Evolutionary conservation across 495 filamentous ascomycete genomes (phyloP).

Genomic region (Chaetomidium leptoderma): DNA sequence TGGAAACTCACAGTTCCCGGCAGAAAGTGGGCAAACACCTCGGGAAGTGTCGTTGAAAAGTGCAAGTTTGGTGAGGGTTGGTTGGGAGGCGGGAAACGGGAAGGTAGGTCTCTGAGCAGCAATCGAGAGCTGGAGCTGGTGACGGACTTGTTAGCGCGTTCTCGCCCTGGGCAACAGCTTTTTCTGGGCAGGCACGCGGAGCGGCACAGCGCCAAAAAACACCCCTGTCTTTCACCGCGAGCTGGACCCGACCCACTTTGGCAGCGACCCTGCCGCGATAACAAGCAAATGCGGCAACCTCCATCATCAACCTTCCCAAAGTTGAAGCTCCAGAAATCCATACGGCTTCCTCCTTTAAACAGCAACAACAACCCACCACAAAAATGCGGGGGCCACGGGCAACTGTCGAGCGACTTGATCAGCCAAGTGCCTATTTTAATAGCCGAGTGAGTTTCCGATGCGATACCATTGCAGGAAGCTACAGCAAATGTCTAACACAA

Average conservation of each 20-base stretch:
- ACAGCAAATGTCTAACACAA: conserved; percentile 4
- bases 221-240: not conserved
- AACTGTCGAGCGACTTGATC: conserved; percentile 83
- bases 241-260: not conserved
- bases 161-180: conserved; percentile 3
- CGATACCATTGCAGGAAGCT: not conserved
- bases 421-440: conserved; percentile 81
- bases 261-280: not conserved
- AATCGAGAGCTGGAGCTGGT: conserved; percentile 4
- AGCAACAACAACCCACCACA: conserved; percentile 5
- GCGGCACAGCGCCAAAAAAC: too few species aligned
- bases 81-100: too few species aligned
- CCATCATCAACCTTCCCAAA: not conserved
- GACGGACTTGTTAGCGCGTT: conserved; percentile 17
- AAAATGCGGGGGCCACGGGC: conserved; percentile 38
- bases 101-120: too few species aligned
- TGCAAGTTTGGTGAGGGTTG: conserved; percentile 9
- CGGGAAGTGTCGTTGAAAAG: not conserved
- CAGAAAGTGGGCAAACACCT: not conserved
- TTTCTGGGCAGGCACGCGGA: conserved; percentile 16
- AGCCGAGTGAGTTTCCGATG: conserved; percentile 55
- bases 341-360: conserved; percentile 10
- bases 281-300: not conserved
- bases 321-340: not conserved
- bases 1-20: not conserved